Percentiles rank a stretch among this genome's conserved stretches.
Evolutionary conservation across 1,284 basidiomycete species (phyloP).

Genomic region (Anthracocystis walkeri): DNA sequence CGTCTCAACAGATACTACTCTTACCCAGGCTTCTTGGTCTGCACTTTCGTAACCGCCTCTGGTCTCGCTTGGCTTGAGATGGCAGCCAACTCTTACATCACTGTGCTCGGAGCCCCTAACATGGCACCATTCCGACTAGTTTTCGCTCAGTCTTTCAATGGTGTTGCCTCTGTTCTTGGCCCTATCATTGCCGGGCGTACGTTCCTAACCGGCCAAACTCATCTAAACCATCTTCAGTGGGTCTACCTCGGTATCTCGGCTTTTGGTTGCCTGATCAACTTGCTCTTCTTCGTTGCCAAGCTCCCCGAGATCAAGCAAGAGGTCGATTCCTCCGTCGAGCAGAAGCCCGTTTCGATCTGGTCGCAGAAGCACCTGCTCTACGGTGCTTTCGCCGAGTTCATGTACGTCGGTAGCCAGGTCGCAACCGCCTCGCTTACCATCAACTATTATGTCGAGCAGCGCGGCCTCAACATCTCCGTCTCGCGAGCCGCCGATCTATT

Average conservation of each 20-base stretch:
- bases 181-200: slow-evolving; percentile 82
- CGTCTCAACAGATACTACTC: slow-evolving; percentile 11
- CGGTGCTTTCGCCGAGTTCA: slow-evolving; percentile 79
- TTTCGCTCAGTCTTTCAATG: slow-evolving; percentile 85
- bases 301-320: slow-evolving; percentile 78
- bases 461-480: slow-evolving; percentile 31
- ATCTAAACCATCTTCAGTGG: slow-evolving; percentile 81
- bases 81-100: slow-evolving; percentile 83
- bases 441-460: slow-evolving; percentile 72
- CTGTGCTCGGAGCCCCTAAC: slow-evolving; percentile 75
- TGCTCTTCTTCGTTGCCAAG: slow-evolving; percentile 79
- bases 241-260: slow-evolving; percentile 82
- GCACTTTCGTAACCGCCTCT: slow-evolving; percentile 73
- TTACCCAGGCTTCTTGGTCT: slow-evolving; percentile 46
- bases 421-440: slow-evolving; percentile 80
- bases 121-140: slow-evolving; percentile 83
- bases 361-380: slow-evolving; percentile 80
- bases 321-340: slow-evolving; percentile 28
- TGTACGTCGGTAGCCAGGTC: slow-evolving; percentile 80
- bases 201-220: slow-evolving; percentile 79
- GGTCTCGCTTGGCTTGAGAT: slow-evolving; percentile 75
- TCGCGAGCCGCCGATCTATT: slow-evolving; percentile 69
- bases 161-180: slow-evolving; percentile 81
- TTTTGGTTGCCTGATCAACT: slow-evolving; percentile 76
- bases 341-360: slow-evolving; percentile 73